phyloP scores from a whole-genome alignment of 192 early-diverging fungal genomes.

The Cladochytrium replicatum region DNA sequence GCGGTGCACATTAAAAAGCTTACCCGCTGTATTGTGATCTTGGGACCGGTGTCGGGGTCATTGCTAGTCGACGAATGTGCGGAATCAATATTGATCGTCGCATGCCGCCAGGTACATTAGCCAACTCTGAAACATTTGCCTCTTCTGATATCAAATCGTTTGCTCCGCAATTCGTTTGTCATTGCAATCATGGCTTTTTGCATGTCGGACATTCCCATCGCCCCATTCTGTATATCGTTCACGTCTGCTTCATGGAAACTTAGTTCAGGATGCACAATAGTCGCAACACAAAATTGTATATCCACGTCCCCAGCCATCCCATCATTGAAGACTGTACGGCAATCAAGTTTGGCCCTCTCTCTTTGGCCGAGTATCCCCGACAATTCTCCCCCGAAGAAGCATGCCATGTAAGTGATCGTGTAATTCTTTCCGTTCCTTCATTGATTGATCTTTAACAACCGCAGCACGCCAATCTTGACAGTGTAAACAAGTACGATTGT shows the following conservation, averaged over 20 bases:
- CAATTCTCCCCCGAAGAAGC: no score
- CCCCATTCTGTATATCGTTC: neutral
- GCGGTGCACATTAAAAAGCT: conserved; percentile 71
- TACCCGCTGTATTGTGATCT: conserved; percentile 53
- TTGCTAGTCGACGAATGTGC: conserved; percentile 58
- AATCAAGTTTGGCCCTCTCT: conserved; percentile 60
- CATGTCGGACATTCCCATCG: neutral
- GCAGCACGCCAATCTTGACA: conserved; percentile 8
- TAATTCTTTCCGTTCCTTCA: conserved; percentile 5
- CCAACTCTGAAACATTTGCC: neutral
- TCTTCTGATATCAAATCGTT: conserved; percentile 2
- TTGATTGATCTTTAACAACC: conserved; percentile 14
- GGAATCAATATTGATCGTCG: conserved; percentile 50
- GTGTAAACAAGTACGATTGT: conserved; percentile 39
- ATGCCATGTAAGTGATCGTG: no score
- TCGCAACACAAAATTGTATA: conserved; percentile 44
- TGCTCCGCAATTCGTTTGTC: no score
- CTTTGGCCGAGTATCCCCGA: conserved; percentile 26
- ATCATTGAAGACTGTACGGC: conserved; percentile 75
- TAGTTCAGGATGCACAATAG: conserved; percentile 80
- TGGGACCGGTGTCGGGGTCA: conserved; percentile 59
- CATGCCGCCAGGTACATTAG: conserved; percentile 61
- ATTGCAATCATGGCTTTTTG: conserved; percentile 2
- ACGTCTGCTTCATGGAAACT: neutral
- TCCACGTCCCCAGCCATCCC: conserved; percentile 66